Percentiles rank a stretch among this genome's conserved stretches.
phyloP scores from a whole-genome alignment of 2,329 filamentous ascomycete genomes.

The Amylocarpus encephaloides region DNA sequence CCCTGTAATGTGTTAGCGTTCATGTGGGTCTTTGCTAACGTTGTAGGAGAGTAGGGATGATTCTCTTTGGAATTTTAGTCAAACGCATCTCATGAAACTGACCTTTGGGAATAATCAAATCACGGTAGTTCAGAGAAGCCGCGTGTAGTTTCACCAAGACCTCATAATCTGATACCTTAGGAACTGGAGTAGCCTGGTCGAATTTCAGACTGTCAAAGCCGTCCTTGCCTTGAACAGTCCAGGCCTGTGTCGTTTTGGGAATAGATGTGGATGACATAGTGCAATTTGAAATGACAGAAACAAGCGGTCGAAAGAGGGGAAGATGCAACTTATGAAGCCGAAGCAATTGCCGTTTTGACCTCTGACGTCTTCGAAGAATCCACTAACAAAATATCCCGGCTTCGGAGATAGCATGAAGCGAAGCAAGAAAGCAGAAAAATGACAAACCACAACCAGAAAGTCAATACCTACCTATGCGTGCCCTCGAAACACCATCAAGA shows the following conservation, averaged over 20 bases:
- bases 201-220: slow-evolving; percentile 44
- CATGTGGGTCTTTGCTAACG: background rate
- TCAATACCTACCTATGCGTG: background rate
- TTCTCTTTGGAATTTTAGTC: background rate
- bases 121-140: slow-evolving; percentile 37
- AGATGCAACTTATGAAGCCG: background rate
- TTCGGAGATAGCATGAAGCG: background rate
- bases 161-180: slow-evolving; percentile 44
- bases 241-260: slow-evolving; percentile 32
- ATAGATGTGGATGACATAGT: slow-evolving; percentile 9
- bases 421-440: background rate
- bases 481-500: background rate
- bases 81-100: background rate
- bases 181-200: slow-evolving; percentile 32
- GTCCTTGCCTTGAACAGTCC: slow-evolving; percentile 43
- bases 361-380: no score
- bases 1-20: slow-evolving; percentile 11
- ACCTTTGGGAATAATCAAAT: slow-evolving; percentile 34
- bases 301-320: background rate
- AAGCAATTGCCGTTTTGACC: no score
- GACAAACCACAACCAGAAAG: background rate
- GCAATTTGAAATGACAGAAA: slow-evolving; percentile 31
- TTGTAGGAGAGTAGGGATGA: background rate
- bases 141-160: slow-evolving; percentile 46
- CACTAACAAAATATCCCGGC: no score